A percentile compares a stretch with the other conserved stretches of the same genome.
phyloP scores from a whole-genome alignment of 225 moss, liverwort and hornwort species.

The Climacium dendroides region DNA sequence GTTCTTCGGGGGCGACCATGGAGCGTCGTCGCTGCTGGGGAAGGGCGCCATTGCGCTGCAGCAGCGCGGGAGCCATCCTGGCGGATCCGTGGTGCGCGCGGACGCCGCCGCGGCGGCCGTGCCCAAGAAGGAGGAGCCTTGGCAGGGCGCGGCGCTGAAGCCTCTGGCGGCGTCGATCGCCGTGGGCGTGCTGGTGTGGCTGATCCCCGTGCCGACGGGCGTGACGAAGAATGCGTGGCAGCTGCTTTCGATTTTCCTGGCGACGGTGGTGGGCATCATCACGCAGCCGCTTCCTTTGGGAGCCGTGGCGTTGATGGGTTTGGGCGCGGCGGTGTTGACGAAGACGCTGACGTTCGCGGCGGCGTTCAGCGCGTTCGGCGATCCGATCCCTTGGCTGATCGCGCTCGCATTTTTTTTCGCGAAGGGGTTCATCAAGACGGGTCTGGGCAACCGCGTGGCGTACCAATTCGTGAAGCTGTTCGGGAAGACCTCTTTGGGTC shows the following conservation, averaged over 20 bases:
- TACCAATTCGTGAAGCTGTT: constrained; percentile 89
- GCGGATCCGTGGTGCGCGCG: constrained; percentile 8
- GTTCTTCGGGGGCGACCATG: background rate
- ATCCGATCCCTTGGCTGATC: constrained; percentile 98
- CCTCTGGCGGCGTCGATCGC: constrained; percentile 67
- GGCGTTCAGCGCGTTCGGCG: constrained; percentile 95
- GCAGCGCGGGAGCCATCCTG: background rate
- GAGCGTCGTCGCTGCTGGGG: background rate
- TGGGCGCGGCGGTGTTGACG: constrained; percentile 83
- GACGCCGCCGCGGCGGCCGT: constrained; percentile 18
- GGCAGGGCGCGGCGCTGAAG: constrained; percentile 83
- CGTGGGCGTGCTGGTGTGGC: constrained; percentile 66
- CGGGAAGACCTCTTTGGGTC: constrained; percentile 71
- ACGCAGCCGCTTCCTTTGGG: constrained; percentile 90
- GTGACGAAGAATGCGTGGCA: constrained; percentile 96
- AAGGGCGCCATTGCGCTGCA: background rate
- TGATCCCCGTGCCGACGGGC: constrained; percentile 64
- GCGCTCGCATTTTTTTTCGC: constrained; percentile 97
- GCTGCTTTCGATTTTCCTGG: constrained; percentile 86
- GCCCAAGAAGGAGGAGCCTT: constrained; percentile 47
- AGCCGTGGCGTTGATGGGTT: constrained; percentile 87
- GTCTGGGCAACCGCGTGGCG: constrained; percentile 83
- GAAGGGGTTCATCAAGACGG: constrained; percentile 98
- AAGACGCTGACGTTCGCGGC: constrained; percentile 91
- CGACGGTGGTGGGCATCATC: constrained; percentile 91